Conservation (phyloP, 495 filamentous ascomycete genomes). For the Aspergillus biplanus region DNA sequence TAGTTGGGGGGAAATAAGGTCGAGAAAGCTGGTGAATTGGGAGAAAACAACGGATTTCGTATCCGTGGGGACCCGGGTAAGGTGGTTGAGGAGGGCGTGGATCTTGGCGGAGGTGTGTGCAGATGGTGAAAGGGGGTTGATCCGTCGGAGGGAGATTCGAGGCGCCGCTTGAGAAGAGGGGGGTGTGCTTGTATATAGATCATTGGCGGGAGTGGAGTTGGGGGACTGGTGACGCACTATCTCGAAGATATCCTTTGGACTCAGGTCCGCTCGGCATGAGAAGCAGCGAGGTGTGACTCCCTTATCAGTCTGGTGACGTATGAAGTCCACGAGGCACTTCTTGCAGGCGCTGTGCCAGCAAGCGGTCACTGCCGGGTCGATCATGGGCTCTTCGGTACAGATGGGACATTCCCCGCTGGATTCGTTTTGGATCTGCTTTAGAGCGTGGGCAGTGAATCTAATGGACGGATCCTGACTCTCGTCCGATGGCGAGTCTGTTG, state of each 20-base stretch:
- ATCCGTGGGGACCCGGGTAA: constrained; percentile 66
- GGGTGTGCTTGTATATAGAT: constrained; percentile 37
- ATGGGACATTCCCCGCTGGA: constrained; percentile 89
- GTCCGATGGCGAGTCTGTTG: constrained; percentile 61
- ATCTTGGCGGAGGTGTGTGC: constrained; percentile 78
- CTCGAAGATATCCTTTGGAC: constrained; percentile 84
- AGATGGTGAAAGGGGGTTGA: constrained; percentile 68
- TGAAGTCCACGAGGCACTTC: constrained; percentile 83
- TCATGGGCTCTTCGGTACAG: constrained; percentile 93
- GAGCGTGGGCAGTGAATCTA: constrained; percentile 81
- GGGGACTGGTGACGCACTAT: constrained; percentile 64
- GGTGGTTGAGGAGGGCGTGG: constrained; percentile 71
- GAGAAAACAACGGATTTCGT: constrained; percentile 95
- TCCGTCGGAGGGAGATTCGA: constrained; percentile 78
- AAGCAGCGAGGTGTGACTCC: constrained; percentile 79
- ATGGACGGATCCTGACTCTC: constrained; percentile 34
- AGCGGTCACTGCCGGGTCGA: constrained; percentile 87
- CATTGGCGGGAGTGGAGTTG: constrained; percentile 31
- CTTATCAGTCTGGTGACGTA: constrained; percentile 80
- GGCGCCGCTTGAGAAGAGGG: constrained; percentile 46
- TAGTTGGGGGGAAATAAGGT: constrained; percentile 83
- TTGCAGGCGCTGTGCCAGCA: constrained; percentile 98
- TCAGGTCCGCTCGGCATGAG: constrained; percentile 83
- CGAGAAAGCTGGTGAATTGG: constrained; percentile 96
- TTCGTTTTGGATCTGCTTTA: constrained; percentile 89